Evolutionary conservation across 2,329 filamentous ascomycete species (phyloP).

Genomic region (Fusarium burgessii): DNA sequence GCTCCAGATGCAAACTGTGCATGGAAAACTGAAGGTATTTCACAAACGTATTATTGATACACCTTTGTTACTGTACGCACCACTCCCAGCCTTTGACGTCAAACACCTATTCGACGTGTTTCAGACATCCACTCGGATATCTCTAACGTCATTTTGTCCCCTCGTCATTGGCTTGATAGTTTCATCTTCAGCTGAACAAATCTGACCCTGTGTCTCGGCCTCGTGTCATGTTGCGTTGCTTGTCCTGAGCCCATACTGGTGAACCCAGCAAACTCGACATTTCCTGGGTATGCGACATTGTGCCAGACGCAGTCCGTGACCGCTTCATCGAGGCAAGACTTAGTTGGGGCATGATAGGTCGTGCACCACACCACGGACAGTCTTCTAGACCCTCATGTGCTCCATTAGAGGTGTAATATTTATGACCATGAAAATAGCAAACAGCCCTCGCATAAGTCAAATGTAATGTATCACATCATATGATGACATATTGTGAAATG

Average conservation of each 20-base stretch:
- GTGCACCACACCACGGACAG: constrained; percentile 8
- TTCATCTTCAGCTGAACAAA: constrained; percentile 19
- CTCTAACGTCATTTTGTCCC: constrained; percentile 17
- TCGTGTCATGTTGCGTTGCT: constrained; percentile 20
- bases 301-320: constrained; percentile 17
- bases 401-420: constrained; percentile 24
- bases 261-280: constrained; percentile 12
- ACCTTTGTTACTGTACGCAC: neutral
- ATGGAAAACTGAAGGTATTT: neutral
- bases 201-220: constrained; percentile 34
- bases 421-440: constrained; percentile 17
- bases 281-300: constrained; percentile 22
- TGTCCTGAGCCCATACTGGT: constrained; percentile 21
- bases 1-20: neutral
- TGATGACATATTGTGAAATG: constrained; percentile 11
- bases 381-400: constrained; percentile 8
- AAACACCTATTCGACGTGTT: constrained; percentile 25
- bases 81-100: constrained; percentile 16
- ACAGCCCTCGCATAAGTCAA: constrained; percentile 34
- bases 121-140: constrained; percentile 28
- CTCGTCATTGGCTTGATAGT: constrained; percentile 26
- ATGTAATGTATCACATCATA: constrained; percentile 32
- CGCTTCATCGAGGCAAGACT: neutral
- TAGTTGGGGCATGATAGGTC: constrained; percentile 16
- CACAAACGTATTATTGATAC: constrained; percentile 1